Conservation (phyloP, 331 rosid species). For the Erythrophleum ivorense region DNA sequence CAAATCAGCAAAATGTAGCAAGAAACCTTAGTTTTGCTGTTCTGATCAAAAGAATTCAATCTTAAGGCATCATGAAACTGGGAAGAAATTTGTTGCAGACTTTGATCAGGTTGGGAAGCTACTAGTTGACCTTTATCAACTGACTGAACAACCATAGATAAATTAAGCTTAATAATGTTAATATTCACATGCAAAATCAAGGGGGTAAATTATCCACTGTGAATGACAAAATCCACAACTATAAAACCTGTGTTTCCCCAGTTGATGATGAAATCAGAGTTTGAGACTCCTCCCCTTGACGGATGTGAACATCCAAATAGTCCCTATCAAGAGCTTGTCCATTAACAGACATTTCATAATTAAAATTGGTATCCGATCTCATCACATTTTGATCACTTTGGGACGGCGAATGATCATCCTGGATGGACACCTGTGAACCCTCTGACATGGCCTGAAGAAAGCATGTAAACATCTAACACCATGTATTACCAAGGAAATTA, state of each 20-base stretch:
- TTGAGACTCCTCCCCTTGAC: constrained; percentile 59
- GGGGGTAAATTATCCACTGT: not conserved
- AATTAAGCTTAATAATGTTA: constrained; percentile 6
- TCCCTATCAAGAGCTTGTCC: constrained; percentile 72
- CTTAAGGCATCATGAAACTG: constrained; percentile 76
- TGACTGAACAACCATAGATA: constrained; percentile 59
- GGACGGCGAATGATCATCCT: constrained; percentile 64
- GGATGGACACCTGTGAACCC: constrained; percentile 59
- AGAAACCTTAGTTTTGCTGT: constrained; percentile 68
- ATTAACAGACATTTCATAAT: constrained; percentile 74
- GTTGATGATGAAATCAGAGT: constrained; percentile 62
- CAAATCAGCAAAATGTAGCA: not conserved
- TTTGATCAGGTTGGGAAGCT: constrained; percentile 64
- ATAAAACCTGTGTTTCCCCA: constrained; percentile 70
- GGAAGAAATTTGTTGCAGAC: constrained; percentile 77
- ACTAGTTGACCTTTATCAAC: constrained; percentile 61
- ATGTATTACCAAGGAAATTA: not conserved
- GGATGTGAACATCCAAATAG: constrained; percentile 60
- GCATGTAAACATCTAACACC: constrained; percentile 28
- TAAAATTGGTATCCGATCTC: constrained; percentile 63
- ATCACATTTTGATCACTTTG: constrained; percentile 67
- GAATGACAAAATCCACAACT: constrained; percentile 13
- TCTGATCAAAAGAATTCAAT: constrained; percentile 62
- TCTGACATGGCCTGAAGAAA: constrained; percentile 66
- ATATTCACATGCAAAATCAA: constrained; percentile 19